A percentile compares a stretch with the other conserved stretches of the same genome.
These are phyloP conservation scores for Blastobotrys chiropterorum DNA, from an alignment of 805 yeast genomes.

Conservation along the genomic window DNA sequence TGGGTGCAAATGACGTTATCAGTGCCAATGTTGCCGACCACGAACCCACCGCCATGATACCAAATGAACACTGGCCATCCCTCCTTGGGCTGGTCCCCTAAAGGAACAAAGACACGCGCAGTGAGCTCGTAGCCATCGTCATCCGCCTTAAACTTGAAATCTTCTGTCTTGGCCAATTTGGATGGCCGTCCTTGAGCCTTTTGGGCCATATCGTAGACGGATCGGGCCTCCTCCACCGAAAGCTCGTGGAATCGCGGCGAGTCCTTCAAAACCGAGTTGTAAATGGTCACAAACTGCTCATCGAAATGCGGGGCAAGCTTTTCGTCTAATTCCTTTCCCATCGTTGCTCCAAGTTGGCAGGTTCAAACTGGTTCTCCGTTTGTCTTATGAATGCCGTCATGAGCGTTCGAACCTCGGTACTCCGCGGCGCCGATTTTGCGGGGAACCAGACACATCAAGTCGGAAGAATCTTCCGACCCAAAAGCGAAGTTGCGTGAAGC, in stretches of 20 bases:
- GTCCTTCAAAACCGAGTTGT: not conserved
- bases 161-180: not conserved
- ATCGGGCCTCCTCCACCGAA: not conserved
- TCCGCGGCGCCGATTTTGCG: no score
- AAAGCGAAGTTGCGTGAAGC: no score
- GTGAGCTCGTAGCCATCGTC: constrained; percentile 7
- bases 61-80: constrained; percentile 37
- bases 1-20: constrained; percentile 40
- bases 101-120: constrained; percentile 36
- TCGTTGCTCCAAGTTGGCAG: no score
- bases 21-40: constrained; percentile 35
- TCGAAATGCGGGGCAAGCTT: no score
- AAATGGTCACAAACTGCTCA: not conserved
- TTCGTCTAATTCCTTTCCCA: no score
- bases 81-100: constrained; percentile 30
- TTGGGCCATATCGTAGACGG: not conserved
- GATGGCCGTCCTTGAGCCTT: not conserved
- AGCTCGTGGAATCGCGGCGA: not conserved
- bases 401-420: no score
- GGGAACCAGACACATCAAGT: no score
- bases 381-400: no score
- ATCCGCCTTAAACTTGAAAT: not conserved
- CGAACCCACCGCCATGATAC: constrained; percentile 45
- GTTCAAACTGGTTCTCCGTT: no score
- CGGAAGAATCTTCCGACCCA: no score